A percentile compares a stretch with the other conserved stretches of the same genome.
Evolutionary conservation across 2,329 filamentous ascomycete genomes (phyloP).

Genomic region (Lizonia empirigonia): DNA sequence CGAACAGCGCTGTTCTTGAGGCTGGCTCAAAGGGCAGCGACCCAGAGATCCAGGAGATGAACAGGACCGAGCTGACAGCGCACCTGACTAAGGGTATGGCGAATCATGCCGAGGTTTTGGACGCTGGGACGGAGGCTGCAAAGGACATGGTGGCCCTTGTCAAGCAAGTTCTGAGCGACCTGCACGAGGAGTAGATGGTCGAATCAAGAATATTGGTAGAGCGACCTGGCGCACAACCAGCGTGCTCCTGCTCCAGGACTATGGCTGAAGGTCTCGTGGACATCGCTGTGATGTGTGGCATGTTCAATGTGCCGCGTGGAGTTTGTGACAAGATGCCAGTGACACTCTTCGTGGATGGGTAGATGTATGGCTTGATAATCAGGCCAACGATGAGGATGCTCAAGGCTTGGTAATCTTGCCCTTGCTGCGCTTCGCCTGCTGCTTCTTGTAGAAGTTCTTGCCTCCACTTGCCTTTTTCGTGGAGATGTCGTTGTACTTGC

Average conservation of each 20-base stretch:
- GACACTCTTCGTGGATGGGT: not conserved
- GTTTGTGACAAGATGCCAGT: not conserved
- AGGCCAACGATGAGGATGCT: slow-evolving; percentile 8
- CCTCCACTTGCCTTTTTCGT: slow-evolving; percentile 82
- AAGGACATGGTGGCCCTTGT: slow-evolving; percentile 65
- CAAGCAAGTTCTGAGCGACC: slow-evolving; percentile 52
- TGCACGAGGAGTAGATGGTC: slow-evolving; percentile 35
- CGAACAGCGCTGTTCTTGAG: slow-evolving; percentile 66
- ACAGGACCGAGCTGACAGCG: slow-evolving; percentile 57
- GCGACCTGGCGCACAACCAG: not conserved
- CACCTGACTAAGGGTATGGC: slow-evolving; percentile 65
- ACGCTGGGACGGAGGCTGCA: slow-evolving; percentile 64
- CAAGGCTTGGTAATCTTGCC: slow-evolving; percentile 45
- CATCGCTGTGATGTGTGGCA: not conserved
- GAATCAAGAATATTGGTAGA: not conserved
- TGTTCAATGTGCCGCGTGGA: not conserved
- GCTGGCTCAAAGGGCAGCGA: slow-evolving; percentile 65
- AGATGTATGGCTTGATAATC: not conserved
- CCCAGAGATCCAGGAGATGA: slow-evolving; percentile 57
- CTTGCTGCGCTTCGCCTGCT: slow-evolving; percentile 65
- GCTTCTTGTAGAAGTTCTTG: slow-evolving; percentile 84
- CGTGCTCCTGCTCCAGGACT: not conserved
- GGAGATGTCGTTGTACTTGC: slow-evolving; percentile 87
- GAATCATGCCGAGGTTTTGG: slow-evolving; percentile 69
- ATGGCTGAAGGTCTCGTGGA: not conserved